These are phyloP conservation scores for Endogone sp. DNA, from an alignment of 192 early-diverging fungal genomes.

Conservation along the genomic window DNA sequence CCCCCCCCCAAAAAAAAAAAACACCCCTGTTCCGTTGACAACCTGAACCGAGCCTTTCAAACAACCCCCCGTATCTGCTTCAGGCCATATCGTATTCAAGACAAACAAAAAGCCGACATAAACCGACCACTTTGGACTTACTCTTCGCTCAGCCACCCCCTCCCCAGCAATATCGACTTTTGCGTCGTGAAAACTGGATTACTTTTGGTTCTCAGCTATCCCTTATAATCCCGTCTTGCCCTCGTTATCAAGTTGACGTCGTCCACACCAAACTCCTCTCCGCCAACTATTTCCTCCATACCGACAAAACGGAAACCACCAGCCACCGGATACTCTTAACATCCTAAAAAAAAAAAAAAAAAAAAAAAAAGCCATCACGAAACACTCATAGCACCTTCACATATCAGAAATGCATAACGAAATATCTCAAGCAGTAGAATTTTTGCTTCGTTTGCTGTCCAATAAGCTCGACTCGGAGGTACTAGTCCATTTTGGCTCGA, in stretches of 20 bases:
- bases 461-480: conserved; percentile 12
- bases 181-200: background rate
- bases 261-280: background rate
- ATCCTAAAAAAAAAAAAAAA: background rate
- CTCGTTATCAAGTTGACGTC: background rate
- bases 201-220: background rate
- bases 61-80: background rate
- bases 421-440: conserved; percentile 32
- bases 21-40: no score
- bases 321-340: background rate
- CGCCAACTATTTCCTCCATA: background rate
- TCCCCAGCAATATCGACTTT: background rate
- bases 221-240: background rate
- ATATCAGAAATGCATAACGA: conserved; percentile 23
- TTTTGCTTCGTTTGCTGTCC: conserved; percentile 24
- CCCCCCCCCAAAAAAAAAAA: no score
- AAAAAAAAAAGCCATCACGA: background rate
- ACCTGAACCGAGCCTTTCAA: no score
- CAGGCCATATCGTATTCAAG: background rate
- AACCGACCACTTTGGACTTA: background rate
- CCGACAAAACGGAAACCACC: background rate
- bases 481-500: conserved; percentile 34
- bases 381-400: no score
- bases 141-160: background rate
- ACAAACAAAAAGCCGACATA: background rate